A percentile compares a stretch with the other conserved stretches of the same genome.
Evolutionary conservation across 2,329 filamentous ascomycete species (phyloP).

Genomic region (Microsporum ferrugineum): DNA sequence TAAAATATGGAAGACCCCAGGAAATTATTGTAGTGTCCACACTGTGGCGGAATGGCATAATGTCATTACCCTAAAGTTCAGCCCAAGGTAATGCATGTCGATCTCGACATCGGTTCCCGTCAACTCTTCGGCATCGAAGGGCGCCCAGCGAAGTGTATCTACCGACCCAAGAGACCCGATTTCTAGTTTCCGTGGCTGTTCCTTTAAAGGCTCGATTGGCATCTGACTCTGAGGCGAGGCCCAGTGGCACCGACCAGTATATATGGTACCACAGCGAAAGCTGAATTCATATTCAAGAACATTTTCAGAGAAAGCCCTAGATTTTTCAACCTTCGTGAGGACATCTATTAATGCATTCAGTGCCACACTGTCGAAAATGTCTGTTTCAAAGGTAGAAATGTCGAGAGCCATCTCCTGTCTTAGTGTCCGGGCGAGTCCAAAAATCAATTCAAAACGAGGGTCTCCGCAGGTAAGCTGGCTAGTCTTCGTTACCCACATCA

Average conservation of each 20-base stretch:
- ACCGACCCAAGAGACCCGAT: background rate
- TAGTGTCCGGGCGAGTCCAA: conserved; percentile 8
- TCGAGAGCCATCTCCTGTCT: conserved; percentile 6
- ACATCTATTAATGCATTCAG: background rate
- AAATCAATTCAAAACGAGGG: conserved; percentile 1
- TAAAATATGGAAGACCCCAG: too few relatives aligned
- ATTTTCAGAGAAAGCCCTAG: background rate
- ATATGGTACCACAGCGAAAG: background rate
- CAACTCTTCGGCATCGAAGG: too few relatives aligned
- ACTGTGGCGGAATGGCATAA: background rate
- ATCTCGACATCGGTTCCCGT: conserved; percentile 20
- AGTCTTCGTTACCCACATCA: conserved; percentile 11
- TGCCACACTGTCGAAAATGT: background rate
- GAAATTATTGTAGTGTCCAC: too few relatives aligned
- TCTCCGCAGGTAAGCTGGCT: conserved; percentile 5
- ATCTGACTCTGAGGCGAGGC: background rate
- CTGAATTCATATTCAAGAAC: background rate
- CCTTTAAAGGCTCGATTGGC: background rate
- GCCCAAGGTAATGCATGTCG: conserved; percentile 21
- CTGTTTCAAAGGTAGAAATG: conserved; percentile 8
- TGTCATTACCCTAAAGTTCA: conserved; percentile 19
- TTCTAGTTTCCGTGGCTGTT: background rate
- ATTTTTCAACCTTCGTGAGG: background rate
- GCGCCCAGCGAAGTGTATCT: background rate
- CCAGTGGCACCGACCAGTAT: background rate